Conservation (phyloP, 169 alveolate genomes). For the Babesia sp. region DNA sequence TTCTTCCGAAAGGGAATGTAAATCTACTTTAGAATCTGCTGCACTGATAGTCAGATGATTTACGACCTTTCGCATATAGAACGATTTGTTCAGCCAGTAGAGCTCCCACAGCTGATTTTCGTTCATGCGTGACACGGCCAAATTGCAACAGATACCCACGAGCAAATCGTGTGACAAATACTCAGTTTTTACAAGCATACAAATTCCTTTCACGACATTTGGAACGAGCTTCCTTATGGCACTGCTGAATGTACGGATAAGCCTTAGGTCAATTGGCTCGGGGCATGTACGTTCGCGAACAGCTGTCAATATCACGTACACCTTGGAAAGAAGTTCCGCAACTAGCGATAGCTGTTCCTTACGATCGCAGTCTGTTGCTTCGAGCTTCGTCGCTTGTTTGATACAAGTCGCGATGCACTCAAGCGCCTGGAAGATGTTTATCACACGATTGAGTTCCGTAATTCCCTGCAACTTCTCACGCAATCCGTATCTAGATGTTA, state of each 20-base stretch:
- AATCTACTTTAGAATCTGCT: neutral
- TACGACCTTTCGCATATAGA: neutral
- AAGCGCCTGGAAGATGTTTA: slow-evolving; percentile 41
- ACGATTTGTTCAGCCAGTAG: slow-evolving; percentile 21
- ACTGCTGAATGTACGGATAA: slow-evolving; percentile 10
- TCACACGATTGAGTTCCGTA: slow-evolving; percentile 38
- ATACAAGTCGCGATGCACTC: slow-evolving; percentile 23
- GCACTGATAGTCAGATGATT: neutral
- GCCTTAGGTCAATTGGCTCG: slow-evolving; percentile 7
- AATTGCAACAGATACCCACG: slow-evolving; percentile 7
- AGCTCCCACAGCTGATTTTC: slow-evolving; percentile 14
- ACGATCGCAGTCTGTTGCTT: neutral
- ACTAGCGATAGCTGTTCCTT: neutral
- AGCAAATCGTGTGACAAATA: slow-evolving; percentile 9
- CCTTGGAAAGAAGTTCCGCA: neutral
- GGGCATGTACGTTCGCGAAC: slow-evolving; percentile 6
- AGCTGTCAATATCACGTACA: slow-evolving; percentile 1
- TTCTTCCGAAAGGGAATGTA: neutral
- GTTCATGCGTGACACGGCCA: slow-evolving; percentile 5
- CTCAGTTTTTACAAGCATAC: neutral
- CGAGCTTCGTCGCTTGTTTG: neutral
- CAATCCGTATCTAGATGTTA: slow-evolving; percentile 59
- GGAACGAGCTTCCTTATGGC: neutral
- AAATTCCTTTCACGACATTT: neutral
- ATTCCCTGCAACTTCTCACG: slow-evolving; percentile 48